A percentile compares a stretch with the other conserved stretches of the same genome.
These are phyloP conservation scores for Arachis stenosperma DNA, from an alignment of 306 rosid genomes.

Conservation along the genomic window DNA sequence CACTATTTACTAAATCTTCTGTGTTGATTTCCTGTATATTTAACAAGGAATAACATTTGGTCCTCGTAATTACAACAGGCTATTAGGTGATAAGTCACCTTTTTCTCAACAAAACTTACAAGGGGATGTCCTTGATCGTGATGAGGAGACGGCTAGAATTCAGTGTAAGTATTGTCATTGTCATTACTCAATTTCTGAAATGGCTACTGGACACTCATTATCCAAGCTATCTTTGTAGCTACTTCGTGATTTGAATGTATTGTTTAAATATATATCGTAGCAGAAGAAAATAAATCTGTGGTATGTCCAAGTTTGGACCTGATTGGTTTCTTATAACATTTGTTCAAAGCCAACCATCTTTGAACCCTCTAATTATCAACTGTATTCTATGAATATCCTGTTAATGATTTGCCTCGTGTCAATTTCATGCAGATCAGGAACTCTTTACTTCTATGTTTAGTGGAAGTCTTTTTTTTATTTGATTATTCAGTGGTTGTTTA, in stretches of 20 bases:
- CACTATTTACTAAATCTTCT: background rate
- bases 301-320: conserved; percentile 8
- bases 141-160: conserved; percentile 89
- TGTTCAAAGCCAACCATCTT: conserved; percentile 23
- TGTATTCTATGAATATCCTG: conserved; percentile 2
- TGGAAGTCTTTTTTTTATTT: conserved; percentile 1
- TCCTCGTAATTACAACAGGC: conserved; percentile 44
- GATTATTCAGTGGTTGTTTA: conserved; percentile 8
- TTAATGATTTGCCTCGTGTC: background rate
- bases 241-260: conserved; percentile 8
- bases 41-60: conserved; percentile 25
- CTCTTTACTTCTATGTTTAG: conserved; percentile 5
- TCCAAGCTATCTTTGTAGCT: background rate
- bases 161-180: conserved; percentile 57
- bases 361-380: conserved; percentile 10
- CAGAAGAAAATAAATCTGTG: background rate
- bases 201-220: background rate
- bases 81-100: conserved; percentile 89
- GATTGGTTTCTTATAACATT: background rate
- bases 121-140: conserved; percentile 80
- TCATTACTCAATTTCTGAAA: background rate
- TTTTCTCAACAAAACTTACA: conserved; percentile 83
- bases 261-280: conserved; percentile 3
- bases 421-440: conserved; percentile 11
- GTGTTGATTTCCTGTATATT: background rate